Evolutionary conservation across 2,329 filamentous ascomycete genomes (phyloP), one percentile per base, ranked within the genome.

Genomic region (Fusarium hainanense): DNA sequence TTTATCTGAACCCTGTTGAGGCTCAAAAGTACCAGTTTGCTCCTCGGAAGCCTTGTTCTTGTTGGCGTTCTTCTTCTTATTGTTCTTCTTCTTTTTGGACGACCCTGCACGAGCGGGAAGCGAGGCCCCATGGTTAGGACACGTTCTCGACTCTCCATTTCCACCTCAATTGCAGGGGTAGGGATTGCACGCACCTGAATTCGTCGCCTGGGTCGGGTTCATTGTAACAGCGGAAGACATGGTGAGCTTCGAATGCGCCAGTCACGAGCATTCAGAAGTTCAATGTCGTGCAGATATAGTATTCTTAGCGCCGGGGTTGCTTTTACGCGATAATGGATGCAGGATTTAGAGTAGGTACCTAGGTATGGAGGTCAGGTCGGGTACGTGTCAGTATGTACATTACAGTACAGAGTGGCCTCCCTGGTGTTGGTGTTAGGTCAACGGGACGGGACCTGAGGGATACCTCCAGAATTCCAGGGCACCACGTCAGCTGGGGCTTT

Each of bases 61-160:
- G 76, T 79, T 80, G 46, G 81, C 81, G 71, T 84, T 86, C 82
- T 86, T 88, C 81, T 87, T 89, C 79, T 88, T 89, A 73, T 85
- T 88, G 74, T 83, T 85, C 76, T 83, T 85, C 81, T 86, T 88
- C 80, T 87, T 88, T 79, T 85, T 87, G 51, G 82, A 74, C 72
- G 80, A 82, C 82, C 75, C 62, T 75, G 71, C 65, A 63, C 68
- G 62, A 58, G 56, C 40, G 57, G 51, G 61, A 71, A 68, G 68
- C 60, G 66, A 66, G 54, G 57, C 68, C 66, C 66, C 67, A 71
- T 71, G 63, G 67, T 78, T 70, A 78, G 76, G 72, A 78, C 71
- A 77, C 77, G 68, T 76, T 75, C 69, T 74, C 63, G 58, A 63
- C 63, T 68, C 68, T 63, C 65, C 64, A 68, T 56, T 62, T 62